These are phyloP conservation scores for Mitragyna speciosa DNA, from an alignment of 257 asterid species.

Conservation along the genomic window DNA sequence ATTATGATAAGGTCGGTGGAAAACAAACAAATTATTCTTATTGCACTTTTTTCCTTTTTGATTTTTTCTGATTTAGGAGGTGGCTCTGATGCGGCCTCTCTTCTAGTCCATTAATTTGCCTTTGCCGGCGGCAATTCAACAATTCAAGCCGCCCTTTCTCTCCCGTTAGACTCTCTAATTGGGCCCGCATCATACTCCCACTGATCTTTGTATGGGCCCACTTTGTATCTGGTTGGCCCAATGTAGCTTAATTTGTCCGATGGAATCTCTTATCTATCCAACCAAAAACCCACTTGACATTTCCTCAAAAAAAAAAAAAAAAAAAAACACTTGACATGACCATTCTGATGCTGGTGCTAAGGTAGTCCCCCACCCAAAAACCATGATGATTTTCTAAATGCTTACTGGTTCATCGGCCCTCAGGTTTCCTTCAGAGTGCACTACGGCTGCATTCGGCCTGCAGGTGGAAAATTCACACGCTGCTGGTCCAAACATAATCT, in stretches of 20 bases:
- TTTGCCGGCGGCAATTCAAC: neutral
- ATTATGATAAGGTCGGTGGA: constrained; percentile 44
- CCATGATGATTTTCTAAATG: no score
- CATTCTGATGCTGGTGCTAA: neutral
- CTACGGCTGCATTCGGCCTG: neutral
- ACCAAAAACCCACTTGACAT: neutral
- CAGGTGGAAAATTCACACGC: neutral
- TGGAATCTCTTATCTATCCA: neutral
- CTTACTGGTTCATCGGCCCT: no score
- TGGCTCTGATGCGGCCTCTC: neutral
- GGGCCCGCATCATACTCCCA: neutral
- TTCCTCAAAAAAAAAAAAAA: no score
- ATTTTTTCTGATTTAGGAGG: neutral
- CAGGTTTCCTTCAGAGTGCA: neutral
- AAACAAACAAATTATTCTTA: neutral
- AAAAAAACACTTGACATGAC: neutral
- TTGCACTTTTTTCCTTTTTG: neutral
- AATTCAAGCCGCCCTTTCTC: neutral
- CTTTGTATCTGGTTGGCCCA: neutral
- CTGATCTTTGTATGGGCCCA: neutral
- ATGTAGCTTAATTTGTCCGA: constrained; percentile 8
- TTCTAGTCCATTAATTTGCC: neutral
- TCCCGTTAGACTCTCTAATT: neutral
- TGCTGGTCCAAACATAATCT: neutral
- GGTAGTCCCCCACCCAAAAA: neutral